Conservation (phyloP, 2,329 filamentous ascomycete species). For the Neonectria coccinea region DNA sequence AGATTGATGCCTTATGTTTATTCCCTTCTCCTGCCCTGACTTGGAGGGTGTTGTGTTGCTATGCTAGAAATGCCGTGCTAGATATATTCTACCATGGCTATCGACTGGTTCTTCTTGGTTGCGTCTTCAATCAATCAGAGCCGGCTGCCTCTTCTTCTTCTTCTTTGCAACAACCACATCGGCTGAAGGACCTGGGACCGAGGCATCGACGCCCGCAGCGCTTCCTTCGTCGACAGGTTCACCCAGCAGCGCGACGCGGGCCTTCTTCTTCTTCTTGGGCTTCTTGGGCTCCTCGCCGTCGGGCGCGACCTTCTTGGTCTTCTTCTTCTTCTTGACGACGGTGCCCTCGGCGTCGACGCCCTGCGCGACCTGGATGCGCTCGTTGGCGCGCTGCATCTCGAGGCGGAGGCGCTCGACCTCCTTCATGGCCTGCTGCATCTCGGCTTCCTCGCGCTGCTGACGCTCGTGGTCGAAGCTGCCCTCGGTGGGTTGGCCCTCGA, state of each 20-base stretch:
- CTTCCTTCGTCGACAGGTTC: slow-evolving; percentile 36
- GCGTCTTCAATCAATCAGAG: slow-evolving; percentile 47
- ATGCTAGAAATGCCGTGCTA: slow-evolving; percentile 15
- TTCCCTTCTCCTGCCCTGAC: slow-evolving; percentile 28
- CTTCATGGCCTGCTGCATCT: slow-evolving; percentile 89
- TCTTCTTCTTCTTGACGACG: slow-evolving; percentile 72
- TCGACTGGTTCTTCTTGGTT: slow-evolving; percentile 19
- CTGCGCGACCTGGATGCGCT: slow-evolving; percentile 77
- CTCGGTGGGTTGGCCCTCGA: slow-evolving; percentile 62
- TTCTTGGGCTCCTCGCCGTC: slow-evolving; percentile 41
- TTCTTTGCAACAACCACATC: slow-evolving; percentile 57
- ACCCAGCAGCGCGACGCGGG: slow-evolving; percentile 30
- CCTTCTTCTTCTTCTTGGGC: slow-evolving; percentile 54
- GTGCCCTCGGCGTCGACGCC: slow-evolving; percentile 75
- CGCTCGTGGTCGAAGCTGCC: slow-evolving; percentile 69
- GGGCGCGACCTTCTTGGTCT: slow-evolving; percentile 59
- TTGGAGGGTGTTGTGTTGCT: not conserved
- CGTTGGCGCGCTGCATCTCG: slow-evolving; percentile 88
- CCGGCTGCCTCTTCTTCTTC: slow-evolving; percentile 57
- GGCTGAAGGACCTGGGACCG: slow-evolving; percentile 31
- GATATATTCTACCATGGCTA: not conserved
- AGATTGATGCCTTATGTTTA: slow-evolving; percentile 27
- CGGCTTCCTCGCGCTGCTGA: slow-evolving; percentile 81
- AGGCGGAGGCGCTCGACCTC: slow-evolving; percentile 88
- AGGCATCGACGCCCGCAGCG: slow-evolving; percentile 33